Base-by-base conservation (phyloP, 306 rosid species). In the Alnus rubra region DNA sequence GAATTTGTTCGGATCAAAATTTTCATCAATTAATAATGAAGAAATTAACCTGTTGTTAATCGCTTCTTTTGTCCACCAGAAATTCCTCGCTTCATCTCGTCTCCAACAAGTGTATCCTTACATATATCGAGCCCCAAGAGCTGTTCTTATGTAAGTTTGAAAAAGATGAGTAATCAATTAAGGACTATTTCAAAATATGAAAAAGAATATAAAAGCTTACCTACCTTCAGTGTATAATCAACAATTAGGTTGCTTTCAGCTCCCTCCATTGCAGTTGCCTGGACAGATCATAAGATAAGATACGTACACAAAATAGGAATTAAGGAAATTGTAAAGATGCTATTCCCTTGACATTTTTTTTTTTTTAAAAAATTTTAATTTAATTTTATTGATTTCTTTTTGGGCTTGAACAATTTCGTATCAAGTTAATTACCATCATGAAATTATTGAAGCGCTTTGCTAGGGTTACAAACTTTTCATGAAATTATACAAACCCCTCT, bases 1-100 rank as follows among this genome's bases (percentile, higher is more conserved):
- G 28, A 23, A 23, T 23, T 23, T 23, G 28, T 23, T 23, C 28
- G 28, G 28, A 23, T 23, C 28, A 23, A 23, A 23, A 23, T 23
- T 23, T 23, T 23, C 28, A 23, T 23, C 0, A n/a, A n/a, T n/a
- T n/a, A 23, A 23, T 23, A 23, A 23, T 23, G 28, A 23, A 23
- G 30, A 58, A 59, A 59, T 64, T 52, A 51, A 84, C 90, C 89
- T 65, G 88, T 86, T 0, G 89, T 86, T 56, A 86, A 82, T 53
- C 89, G 74, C 62, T 86, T 86, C 72, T 56, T 86, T 50, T 86
- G 91, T 39, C 91, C 91, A 44, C 91, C 91, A 47, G 91, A 88
- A 6, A 88, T 78, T 4, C 89, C 91, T 74, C 91, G 74, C 2
- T 72, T 69, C 91, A 88, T 86, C 0, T 82, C 89, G 79, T 86